Evolutionary conservation across 176 grass and related monocot species (phyloP).

Genomic region (Olyra latifolia): DNA sequence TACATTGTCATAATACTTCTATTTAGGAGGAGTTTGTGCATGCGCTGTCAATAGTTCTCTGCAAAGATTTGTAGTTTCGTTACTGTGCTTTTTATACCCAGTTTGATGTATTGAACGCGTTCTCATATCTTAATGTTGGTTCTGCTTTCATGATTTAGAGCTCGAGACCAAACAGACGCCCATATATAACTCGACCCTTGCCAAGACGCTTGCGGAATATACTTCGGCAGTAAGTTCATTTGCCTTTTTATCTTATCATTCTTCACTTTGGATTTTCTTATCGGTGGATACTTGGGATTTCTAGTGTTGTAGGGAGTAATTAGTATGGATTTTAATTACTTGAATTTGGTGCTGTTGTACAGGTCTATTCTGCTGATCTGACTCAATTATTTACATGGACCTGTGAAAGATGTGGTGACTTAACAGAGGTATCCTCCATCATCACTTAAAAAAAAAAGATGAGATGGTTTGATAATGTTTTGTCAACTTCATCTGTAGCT

Average conservation of each 20-base stretch:
- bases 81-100: not conserved
- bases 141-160: constrained; percentile 40
- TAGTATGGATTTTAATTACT: not conserved
- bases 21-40: too few species aligned
- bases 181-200: constrained; percentile 60
- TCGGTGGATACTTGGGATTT: not conserved
- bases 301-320: not conserved
- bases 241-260: not conserved
- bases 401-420: constrained; percentile 70
- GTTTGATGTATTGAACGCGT: not conserved
- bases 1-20: not conserved
- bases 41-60: not conserved
- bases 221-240: constrained; percentile 75
- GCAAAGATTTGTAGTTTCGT: not conserved
- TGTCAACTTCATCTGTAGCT: not conserved
- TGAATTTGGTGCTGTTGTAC: constrained; percentile 8
- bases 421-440: constrained; percentile 63
- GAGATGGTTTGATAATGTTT: constrained; percentile 2
- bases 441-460: not conserved
- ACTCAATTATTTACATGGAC: constrained; percentile 84
- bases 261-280: not conserved
- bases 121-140: not conserved
- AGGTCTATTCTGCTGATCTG: constrained; percentile 82
- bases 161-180: constrained; percentile 42
- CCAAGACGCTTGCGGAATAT: constrained; percentile 76